Evolutionary conservation across 2,329 filamentous ascomycete species (phyloP).

Genomic region (Leptodontidium sp.): DNA sequence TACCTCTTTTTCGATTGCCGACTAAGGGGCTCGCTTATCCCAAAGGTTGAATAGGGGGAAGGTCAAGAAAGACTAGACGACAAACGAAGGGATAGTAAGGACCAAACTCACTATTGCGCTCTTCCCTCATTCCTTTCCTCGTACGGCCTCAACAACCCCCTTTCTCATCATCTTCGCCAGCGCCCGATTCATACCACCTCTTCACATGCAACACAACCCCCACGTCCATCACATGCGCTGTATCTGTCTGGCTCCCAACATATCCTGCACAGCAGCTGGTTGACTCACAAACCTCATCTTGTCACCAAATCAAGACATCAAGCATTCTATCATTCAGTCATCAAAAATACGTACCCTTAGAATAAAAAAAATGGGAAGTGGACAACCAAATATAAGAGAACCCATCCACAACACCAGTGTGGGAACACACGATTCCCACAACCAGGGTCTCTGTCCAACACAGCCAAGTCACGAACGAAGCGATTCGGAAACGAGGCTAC

Average conservation of each 20-base stretch:
- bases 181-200: background rate
- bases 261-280: background rate
- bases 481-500: no score
- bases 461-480: background rate
- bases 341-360: no score
- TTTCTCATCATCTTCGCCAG: background rate
- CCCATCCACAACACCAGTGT: background rate
- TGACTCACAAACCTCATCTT: slow-evolving; percentile 14
- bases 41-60: background rate
- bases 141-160: background rate
- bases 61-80: background rate
- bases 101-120: no score
- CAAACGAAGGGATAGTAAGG: background rate
- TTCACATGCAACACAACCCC: slow-evolving; percentile 11
- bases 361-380: no score
- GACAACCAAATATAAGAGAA: background rate
- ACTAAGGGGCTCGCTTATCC: background rate
- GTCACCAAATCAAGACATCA: background rate
- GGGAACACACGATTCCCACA: slow-evolving; percentile 2
- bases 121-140: background rate
- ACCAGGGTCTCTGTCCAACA: slow-evolving; percentile 1
- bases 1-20: background rate
- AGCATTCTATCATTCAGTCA: no score
- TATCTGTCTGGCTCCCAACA: background rate
- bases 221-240: slow-evolving; percentile 9